phyloP scores from a whole-genome alignment of 768 basidiomycete species.

The Rhizopogon salebrosus region DNA sequence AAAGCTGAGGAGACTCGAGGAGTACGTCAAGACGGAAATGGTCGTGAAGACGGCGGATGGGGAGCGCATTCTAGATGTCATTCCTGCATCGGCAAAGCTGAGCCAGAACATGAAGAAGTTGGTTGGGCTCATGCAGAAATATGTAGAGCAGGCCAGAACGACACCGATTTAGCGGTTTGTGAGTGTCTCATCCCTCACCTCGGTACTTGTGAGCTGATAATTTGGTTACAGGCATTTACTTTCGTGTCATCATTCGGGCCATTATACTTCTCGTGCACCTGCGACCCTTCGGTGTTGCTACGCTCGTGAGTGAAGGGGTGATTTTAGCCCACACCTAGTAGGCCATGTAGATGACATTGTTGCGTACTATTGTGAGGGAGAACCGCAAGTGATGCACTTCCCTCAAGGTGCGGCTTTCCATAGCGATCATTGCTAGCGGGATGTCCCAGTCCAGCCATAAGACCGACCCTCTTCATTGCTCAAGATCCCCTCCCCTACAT shows the following conservation, averaged over 20 bases:
- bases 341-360: background rate
- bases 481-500: background rate
- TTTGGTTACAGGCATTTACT: background rate
- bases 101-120: conserved; percentile 73
- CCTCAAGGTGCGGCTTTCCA: background rate
- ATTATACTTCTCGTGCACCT: background rate
- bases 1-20: conserved; percentile 53
- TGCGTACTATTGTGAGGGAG: background rate
- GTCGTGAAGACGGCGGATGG: conserved; percentile 18
- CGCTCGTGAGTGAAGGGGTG: background rate
- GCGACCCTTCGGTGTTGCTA: background rate
- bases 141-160: conserved; percentile 50
- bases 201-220: background rate
- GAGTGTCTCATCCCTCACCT: background rate
- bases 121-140: conserved; percentile 61
- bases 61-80: conserved; percentile 49
- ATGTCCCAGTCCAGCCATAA: background rate
- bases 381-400: background rate
- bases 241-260: background rate
- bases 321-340: background rate
- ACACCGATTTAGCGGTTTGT: background rate
- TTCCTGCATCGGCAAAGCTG: conserved; percentile 83
- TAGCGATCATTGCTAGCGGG: background rate
- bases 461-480: background rate
- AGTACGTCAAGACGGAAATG: conserved; percentile 50